Evolutionary conservation across 805 yeast genomes (phyloP), one percentile per base, ranked within the genome.

Genomic region (Vanderwaltozyma polyspora): DNA sequence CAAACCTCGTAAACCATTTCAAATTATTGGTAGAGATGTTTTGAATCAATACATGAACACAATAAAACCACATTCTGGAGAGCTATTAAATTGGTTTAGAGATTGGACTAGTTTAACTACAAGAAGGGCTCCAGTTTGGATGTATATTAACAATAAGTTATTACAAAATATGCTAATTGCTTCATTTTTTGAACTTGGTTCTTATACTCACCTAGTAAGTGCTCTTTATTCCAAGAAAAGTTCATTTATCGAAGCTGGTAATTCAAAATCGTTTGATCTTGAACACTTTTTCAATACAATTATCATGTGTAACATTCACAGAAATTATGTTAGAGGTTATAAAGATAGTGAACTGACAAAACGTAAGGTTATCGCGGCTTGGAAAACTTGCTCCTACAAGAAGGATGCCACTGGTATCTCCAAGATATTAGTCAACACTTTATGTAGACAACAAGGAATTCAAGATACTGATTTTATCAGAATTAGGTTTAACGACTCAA

Each of bases 1-100:
- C 12, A 47, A 48, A 4, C 66, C 69, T 16, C 42, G 54, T 15
- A 41, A 37, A 1, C 55, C 64, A 16, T 56, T 62, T 29, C 39
- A 34, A 13, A 53, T 56, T 6, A 55, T 60, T 11, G 45, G 61
- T 6, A 46, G 42, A 17, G 27, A 33, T 15, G 49, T 51, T 4
- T 37, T 62, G 6, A 41, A 37, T 6, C 44, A 50, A 12, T 43
- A 55, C 27, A 48, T 62, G 24, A 34, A 42, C 15, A 30, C 49
- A 5, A 41, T 52, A 2, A 35, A 35, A 5, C 38, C 42, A 11
- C 39, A 39, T 8, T 38, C 50, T 3, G 40, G 41, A 11, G 55
- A 49, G 15, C 33, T 54, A 31, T 32, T 40, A 7, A 37, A 40
- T 12, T 46, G 55, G 52, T 38, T 50, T n/a, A 40, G 40, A 16